Percentiles rank a stretch among this genome's conserved stretches.
phyloP scores from a whole-genome alignment of 768 basidiomycete species.

The Naganishia onofrii region DNA sequence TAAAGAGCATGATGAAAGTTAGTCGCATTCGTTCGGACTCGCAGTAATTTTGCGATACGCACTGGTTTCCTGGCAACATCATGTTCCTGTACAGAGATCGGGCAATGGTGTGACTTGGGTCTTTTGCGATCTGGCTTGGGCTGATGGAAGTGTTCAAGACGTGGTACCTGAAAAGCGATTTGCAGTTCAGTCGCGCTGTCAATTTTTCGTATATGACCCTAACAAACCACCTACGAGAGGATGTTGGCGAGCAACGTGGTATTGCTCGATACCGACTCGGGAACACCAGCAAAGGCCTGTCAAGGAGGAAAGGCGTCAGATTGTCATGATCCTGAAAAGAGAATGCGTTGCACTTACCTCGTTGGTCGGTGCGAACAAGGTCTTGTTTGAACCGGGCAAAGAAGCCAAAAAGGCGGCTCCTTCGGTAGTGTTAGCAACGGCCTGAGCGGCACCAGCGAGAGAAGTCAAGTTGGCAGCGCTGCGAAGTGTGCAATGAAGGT shows the following conservation, averaged over 20 bases:
- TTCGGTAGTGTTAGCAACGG: slow-evolving; percentile 55
- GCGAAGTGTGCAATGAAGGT: neutral
- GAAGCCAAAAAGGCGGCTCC: slow-evolving; percentile 57
- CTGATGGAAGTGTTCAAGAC: slow-evolving; percentile 60
- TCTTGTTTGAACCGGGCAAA: slow-evolving; percentile 45
- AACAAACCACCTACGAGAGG: slow-evolving; percentile 47
- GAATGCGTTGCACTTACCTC: slow-evolving; percentile 41
- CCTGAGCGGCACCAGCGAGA: slow-evolving; percentile 54
- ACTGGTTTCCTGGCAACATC: slow-evolving; percentile 24
- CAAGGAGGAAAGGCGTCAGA: slow-evolving; percentile 48
- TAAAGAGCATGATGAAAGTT: neutral
- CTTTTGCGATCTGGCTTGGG: slow-evolving; percentile 53
- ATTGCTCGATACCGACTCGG: slow-evolving; percentile 51
- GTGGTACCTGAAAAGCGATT: slow-evolving; percentile 56
- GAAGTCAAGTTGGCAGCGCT: slow-evolving; percentile 36
- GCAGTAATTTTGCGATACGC: neutral
- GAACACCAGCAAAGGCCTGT: slow-evolving; percentile 55
- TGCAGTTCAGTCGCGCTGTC: neutral
- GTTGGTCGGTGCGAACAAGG: slow-evolving; percentile 30
- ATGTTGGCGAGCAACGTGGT: slow-evolving; percentile 56
- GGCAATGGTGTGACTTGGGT: slow-evolving; percentile 64
- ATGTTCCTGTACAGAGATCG: slow-evolving; percentile 60
- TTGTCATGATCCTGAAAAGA: slow-evolving; percentile 62
- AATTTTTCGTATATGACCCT: slow-evolving; percentile 33
- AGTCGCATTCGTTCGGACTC: neutral